Conservation (phyloP, 345 rosid species). For the Angophora floribunda region DNA sequence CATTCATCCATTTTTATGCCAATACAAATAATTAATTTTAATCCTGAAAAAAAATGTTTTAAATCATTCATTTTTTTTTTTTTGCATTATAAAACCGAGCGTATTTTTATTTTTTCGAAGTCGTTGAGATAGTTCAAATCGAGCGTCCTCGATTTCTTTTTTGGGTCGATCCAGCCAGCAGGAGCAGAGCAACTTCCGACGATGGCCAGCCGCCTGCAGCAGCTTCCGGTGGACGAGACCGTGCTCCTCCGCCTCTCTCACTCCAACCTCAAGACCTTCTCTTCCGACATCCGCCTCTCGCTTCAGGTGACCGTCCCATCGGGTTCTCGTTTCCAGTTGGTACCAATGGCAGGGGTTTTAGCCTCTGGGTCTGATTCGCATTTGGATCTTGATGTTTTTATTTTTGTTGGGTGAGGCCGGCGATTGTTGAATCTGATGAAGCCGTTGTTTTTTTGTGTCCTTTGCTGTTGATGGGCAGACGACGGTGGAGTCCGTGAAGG, state of each 20-base stretch:
- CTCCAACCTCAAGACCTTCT: slow-evolving; percentile 67
- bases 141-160: not conserved
- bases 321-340: not conserved
- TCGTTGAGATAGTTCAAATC: not conserved
- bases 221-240: slow-evolving; percentile 49
- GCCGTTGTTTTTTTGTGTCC: not conserved
- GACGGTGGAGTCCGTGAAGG: slow-evolving; percentile 81
- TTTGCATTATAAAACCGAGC: not conserved
- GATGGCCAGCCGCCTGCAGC: slow-evolving; percentile 15
- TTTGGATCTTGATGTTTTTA: not conserved
- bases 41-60: not conserved
- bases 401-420: not conserved
- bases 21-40: too few species aligned
- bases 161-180: not conserved
- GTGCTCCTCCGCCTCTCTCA: slow-evolving; percentile 70
- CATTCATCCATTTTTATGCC: too few species aligned
- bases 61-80: not conserved
- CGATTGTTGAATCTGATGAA: not conserved
- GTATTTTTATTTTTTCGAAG: not conserved
- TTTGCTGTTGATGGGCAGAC: not conserved
- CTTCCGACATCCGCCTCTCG: slow-evolving; percentile 58
- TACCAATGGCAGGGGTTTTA: not conserved
- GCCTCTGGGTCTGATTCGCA: not conserved
- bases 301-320: slow-evolving; percentile 33
- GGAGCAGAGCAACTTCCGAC: not conserved